Evolutionary conservation across 2,329 filamentous ascomycete species (phyloP), one percentile per base, ranked within the genome.

Genomic region (Penicillium concentricum): DNA sequence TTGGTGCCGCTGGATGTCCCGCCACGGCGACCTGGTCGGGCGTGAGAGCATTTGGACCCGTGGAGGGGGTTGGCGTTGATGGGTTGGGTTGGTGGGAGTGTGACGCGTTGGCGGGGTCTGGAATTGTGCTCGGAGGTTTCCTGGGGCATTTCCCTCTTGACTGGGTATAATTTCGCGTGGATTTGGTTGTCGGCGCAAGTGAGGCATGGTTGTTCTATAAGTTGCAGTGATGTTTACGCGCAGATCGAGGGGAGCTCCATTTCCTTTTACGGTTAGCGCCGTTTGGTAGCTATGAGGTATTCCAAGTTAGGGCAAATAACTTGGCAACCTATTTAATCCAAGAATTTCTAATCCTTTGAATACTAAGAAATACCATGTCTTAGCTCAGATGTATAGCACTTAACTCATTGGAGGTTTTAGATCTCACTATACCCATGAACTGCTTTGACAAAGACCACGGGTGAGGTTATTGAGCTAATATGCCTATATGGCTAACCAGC

Each of bases 51-150:
- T 67, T 20, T 53, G 65, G n/a, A 48, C 68, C 43, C 3, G 63
- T 61, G 42, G 70, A 68, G 12, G 70, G 4, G 44, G 44, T 46
- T 65, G 66, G 43, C 61, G 64, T 10, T 64, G 60, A 26, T 67
- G 67, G 10, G 67, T 65, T 58, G 62, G 65, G 42, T 63, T 64
- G 35, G 63, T 60, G 37, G 60, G 70, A 15, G 67, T 68, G 16
- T 61, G 64, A 30, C 66, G 65, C 10, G 69, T 61, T 1, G 70
- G 70, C 10, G 71, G 71, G 10, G 70, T 73, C 18, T 71, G 69
- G 49, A 70, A 73, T 53, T 73, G 71, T 2, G 61, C 51, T 50
- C 63, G 64, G 15, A 66, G 60, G 26, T 52, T 57, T 18, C 53
- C 49, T 8, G 59, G 48, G 8, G 47, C 47, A 32, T 53, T 61